These are phyloP conservation scores for Phaffia rhodozyma DNA, from an alignment of 1,284 basidiomycete species.

Conservation along the genomic window DNA sequence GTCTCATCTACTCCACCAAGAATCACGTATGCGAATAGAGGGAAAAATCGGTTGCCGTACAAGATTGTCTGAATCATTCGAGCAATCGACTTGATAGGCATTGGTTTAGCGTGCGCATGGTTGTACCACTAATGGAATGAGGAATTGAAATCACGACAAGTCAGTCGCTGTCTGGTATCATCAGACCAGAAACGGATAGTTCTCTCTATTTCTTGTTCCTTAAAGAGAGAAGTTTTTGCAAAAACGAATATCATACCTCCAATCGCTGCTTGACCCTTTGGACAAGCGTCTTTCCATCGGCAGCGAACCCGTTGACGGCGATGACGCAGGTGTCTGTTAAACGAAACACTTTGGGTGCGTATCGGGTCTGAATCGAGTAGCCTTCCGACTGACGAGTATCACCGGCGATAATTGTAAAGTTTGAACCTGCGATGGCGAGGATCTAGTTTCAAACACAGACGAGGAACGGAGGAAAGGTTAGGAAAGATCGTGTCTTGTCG, in stretches of 20 bases:
- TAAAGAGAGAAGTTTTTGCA: no score
- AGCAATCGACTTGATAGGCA: constrained; percentile 82
- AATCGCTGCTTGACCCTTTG: constrained; percentile 86
- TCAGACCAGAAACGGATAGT: constrained; percentile 2
- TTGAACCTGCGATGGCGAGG: constrained; percentile 81
- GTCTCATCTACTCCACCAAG: constrained; percentile 78
- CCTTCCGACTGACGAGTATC: constrained; percentile 91
- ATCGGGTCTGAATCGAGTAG: constrained; percentile 87
- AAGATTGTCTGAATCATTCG: constrained; percentile 92
- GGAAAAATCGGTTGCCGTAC: constrained; percentile 86
- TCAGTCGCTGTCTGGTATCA: constrained; percentile 13
- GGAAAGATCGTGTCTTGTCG: no score
- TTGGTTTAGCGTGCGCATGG: constrained; percentile 85
- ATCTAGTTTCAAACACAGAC: constrained; percentile 36
- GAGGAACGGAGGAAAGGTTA: no score
- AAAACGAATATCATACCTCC: constrained; percentile 47
- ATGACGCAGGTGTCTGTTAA: constrained; percentile 80
- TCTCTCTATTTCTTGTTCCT: background rate
- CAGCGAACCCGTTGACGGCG: constrained; percentile 88
- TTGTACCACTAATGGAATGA: constrained; percentile 64
- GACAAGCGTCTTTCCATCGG: constrained; percentile 90
- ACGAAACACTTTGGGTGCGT: constrained; percentile 55
- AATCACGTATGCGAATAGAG: constrained; percentile 92
- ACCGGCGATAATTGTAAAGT: constrained; percentile 84
- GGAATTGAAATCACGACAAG: background rate